Base-by-base conservation (phyloP, 495 filamentous ascomycete genomes). In the Chaetomium cochliodes region DNA sequence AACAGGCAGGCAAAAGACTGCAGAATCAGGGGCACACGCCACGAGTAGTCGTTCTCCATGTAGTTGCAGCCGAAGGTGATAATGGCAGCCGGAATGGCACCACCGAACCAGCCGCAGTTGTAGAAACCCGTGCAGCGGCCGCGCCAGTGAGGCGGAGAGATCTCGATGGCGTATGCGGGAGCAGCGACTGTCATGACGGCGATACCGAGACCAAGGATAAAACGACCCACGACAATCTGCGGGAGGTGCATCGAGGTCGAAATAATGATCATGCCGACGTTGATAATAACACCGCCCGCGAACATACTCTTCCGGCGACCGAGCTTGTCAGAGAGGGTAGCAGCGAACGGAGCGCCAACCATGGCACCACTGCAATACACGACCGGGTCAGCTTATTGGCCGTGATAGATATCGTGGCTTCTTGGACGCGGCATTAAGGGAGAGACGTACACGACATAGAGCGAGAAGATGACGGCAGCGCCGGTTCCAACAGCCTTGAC, bases 91-190 rank as follows among this genome's bases (percentile, higher is more conserved):
- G 80, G 79, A 44, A 83, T 82, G 57, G 79, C 67, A 53, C 81
- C 81, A 52, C 79, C 79, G 63, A 81, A 81, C 79, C 79, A 82
- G 55, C 79, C 79, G 65, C 79, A 81, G 70, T 83, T 83, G 71
- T 83, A 83, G 67, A 82, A 82, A 72, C 76, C 78, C 16, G 75
- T 77, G 70, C 72, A 76, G 26, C 78, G 79, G 16, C 80, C 81
- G 60, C 81, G 79, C 79, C 80, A 81, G 64, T 80, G 77, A 25
- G 81, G 81, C 57, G 80, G 80, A 8, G 80, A 64, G 23, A 81
- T 77, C 66, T 83, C 81, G 46, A 81, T 72, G 6, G 77, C 70
- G 66, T 82, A 80, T 25, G 80, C 74, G 1, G 81, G 81, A 3
- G 78, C 80, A 20, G 78, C 75, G 49, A 80, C 78, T 2, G 80